phyloP scores from a whole-genome alignment of 2,329 filamentous ascomycete genomes.

The Fusarium agapanthi region DNA sequence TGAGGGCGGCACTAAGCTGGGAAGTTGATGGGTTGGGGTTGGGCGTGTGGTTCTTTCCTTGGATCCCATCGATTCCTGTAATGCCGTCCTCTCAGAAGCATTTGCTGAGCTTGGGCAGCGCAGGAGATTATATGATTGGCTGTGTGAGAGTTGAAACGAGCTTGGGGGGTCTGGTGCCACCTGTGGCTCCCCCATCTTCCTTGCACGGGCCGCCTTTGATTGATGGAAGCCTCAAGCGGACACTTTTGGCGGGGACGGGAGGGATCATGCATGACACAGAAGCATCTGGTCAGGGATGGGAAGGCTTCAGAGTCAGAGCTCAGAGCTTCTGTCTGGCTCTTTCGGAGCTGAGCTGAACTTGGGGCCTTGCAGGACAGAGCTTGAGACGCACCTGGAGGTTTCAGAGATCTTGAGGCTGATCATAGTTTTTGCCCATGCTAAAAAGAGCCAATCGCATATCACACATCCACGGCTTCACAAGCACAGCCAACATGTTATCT shows the following conservation, averaged over 20 bases:
- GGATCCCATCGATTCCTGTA: conserved; percentile 30
- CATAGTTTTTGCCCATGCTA: background rate
- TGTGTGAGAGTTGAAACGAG: conserved; percentile 22
- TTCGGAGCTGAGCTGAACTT: conserved; percentile 14
- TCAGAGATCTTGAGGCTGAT: conserved; percentile 24
- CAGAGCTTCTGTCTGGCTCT: conserved; percentile 6
- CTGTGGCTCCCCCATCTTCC: conserved; percentile 32
- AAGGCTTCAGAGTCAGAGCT: conserved; percentile 10
- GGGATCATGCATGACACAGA: conserved; percentile 36
- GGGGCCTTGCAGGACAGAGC: conserved; percentile 20
- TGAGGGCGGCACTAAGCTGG: conserved; percentile 37
- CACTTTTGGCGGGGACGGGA: conserved; percentile 31
- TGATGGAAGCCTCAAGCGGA: conserved; percentile 19
- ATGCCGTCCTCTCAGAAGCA: conserved; percentile 9
- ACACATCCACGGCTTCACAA: background rate
- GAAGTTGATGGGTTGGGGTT: conserved; percentile 37
- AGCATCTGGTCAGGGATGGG: conserved; percentile 24
- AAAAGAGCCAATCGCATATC: background rate
- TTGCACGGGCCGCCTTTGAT: conserved; percentile 28
- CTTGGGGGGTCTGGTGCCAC: conserved; percentile 29
- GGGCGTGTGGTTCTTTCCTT: conserved; percentile 35
- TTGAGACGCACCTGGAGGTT: conserved; percentile 26
- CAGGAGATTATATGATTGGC: conserved; percentile 48
- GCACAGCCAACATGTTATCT: background rate
- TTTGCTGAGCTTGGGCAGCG: conserved; percentile 13